Conservation (phyloP, 2,329 filamentous ascomycete genomes). For the Arthroderma sp. region DNA sequence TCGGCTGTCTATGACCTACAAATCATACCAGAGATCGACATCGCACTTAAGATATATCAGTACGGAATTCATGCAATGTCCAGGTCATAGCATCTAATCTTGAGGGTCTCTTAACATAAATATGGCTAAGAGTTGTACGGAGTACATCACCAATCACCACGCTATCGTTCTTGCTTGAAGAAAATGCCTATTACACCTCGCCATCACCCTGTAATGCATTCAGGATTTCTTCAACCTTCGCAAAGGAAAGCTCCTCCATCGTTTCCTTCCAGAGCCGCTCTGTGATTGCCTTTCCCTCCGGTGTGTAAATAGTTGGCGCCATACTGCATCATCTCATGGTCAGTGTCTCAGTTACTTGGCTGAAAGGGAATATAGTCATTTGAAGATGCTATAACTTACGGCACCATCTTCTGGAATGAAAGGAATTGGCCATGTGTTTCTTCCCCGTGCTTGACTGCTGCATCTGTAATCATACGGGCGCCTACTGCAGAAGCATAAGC, state of each 20-base stretch:
- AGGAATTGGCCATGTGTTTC: neutral
- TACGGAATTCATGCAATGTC: too few relatives aligned
- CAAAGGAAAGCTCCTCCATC: constrained; percentile 1
- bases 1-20: too few relatives aligned
- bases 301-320: neutral
- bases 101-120: too few relatives aligned
- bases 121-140: too few relatives aligned
- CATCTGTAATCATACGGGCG: neutral
- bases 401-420: neutral
- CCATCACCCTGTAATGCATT: too few relatives aligned
- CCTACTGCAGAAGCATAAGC: neutral
- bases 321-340: neutral
- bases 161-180: too few relatives aligned
- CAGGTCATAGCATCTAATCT: too few relatives aligned
- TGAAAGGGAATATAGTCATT: neutral
- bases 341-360: too few relatives aligned
- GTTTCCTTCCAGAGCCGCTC: constrained; percentile 1
- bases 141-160: too few relatives aligned
- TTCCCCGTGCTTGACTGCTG: neutral
- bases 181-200: too few relatives aligned
- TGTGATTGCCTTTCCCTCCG: neutral
- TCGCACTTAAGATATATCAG: too few relatives aligned
- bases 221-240: neutral
- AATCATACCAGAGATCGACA: too few relatives aligned
- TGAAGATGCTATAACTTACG: neutral